Evolutionary conservation across 2,329 filamentous ascomycete species (phyloP).

Genomic region (Immersiporthe knoxdaviesiana): DNA sequence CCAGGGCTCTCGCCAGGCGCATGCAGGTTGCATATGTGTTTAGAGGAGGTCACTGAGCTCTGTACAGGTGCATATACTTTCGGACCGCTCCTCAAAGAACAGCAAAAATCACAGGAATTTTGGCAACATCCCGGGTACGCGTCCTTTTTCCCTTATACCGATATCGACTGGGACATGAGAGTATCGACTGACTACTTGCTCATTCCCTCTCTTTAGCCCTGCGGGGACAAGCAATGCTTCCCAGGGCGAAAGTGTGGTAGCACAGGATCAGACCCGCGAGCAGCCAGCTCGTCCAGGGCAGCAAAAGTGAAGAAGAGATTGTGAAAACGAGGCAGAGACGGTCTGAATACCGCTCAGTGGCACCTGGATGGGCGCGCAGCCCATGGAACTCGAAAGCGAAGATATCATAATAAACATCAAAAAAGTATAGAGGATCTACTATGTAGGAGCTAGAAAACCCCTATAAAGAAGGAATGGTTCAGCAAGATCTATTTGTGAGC

Average conservation of each 20-base stretch:
- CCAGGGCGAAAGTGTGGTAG: not conserved
- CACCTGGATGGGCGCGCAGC: not conserved
- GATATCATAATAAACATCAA: not conserved
- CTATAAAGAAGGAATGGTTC: not conserved
- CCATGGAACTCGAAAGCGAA: not conserved
- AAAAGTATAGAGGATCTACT: too few relatives aligned
- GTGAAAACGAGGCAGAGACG: not conserved
- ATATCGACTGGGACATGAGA: too few relatives aligned
- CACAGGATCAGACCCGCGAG: conserved; percentile 5
- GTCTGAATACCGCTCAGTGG: not conserved
- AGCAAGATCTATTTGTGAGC: not conserved
- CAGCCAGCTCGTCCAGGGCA: not conserved
- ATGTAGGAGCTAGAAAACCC: not conserved
- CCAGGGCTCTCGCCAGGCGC: not conserved
- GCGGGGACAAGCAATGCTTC: not conserved
- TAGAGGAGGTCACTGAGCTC: conserved; percentile 26
- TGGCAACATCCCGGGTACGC: conserved; percentile 23
- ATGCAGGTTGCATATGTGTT: not conserved
- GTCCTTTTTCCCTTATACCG: not conserved
- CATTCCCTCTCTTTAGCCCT: conserved; percentile 4
- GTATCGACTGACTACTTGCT: conserved; percentile 4
- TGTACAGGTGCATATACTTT: conserved; percentile 36
- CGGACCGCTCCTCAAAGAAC: conserved; percentile 33
- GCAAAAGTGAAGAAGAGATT: conserved; percentile 7
- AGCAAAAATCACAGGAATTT: conserved; percentile 16